Base-by-base conservation (phyloP, 2,329 filamentous ascomycete genomes). In the Pseudogymnoascus sp. region DNA sequence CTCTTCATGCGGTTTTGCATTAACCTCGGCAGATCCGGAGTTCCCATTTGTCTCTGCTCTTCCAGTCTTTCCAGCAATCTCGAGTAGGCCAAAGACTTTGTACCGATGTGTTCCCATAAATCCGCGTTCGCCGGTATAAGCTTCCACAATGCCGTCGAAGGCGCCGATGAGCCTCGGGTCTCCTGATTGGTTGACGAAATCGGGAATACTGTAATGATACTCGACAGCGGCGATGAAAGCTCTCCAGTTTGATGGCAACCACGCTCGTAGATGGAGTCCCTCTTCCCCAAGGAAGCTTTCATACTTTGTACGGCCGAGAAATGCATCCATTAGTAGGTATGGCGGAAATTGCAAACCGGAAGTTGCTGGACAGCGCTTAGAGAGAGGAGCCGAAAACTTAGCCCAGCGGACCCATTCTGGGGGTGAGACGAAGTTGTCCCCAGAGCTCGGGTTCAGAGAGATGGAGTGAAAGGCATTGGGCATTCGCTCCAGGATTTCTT, bases 21-120 rank as follows among this genome's bases (percentile, higher is more conserved):
- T 74, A 14, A 75, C 74, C 61, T 79, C 77, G 1, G 74, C 74
- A 3, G 75, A 76, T 0, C 81, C 81, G 1, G 81, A 81, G 13
- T 77, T 74, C 1, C 81, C 81, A 62, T 83, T 83, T 0, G 81
- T 83, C 65, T 79, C 81, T 0, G 81, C 80, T 3, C 81, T 76
- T 2, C 81, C 81, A 0, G 79, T 81, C 70, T 84, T 83, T 43
- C 77, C 79, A 1, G 81, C 81, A 13, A 83, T 78, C 64, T 83
- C 81, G 0, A 83, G 77, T 28, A 84, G 80, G 1, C 81, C 82
- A 66, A 82, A 84, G 4, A 84, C 81, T 68, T 84, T 84, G 70
- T 83, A 83, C n/a, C 81, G 73, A 68, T 84, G 81, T 0, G 78
- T 79, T 4, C 82, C 81, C 81, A 84, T 82, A 69, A 83, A 84